These are phyloP conservation scores for Tetrahymena thermophila DNA, from an alignment of 73 alveolate species.

Conservation along the genomic window DNA sequence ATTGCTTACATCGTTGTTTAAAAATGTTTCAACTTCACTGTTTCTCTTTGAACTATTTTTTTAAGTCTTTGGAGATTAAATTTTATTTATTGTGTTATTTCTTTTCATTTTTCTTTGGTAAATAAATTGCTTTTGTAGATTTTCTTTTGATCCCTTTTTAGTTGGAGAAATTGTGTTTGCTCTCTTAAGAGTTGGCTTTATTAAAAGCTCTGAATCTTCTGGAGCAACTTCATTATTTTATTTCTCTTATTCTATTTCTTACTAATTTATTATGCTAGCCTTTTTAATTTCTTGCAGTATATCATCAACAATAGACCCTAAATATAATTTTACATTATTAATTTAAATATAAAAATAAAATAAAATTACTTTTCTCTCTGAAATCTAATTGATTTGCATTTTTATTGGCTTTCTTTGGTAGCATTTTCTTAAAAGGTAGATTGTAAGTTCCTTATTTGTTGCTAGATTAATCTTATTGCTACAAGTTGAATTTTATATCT, in stretches of 20 bases:
- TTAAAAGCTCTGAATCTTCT: neutral
- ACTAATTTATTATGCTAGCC: neutral
- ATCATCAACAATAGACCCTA: neutral
- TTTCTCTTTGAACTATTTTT: neutral
- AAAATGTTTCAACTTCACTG: neutral
- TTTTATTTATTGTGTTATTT: neutral
- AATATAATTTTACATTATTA: neutral
- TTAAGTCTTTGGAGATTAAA: neutral
- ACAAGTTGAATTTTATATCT: neutral
- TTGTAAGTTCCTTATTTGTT: neutral
- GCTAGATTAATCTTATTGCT: neutral
- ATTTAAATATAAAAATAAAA: neutral
- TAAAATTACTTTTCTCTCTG: neutral
- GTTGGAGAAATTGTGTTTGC: neutral
- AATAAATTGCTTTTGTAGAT: neutral
- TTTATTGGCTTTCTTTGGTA: neutral
- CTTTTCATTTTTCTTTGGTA: neutral
- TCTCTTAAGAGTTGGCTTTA: neutral
- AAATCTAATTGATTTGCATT: neutral
- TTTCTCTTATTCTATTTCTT: neutral
- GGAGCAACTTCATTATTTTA: neutral
- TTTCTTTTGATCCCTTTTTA: neutral
- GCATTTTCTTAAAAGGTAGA: neutral
- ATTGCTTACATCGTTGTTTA: neutral
- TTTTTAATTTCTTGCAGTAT: neutral